A percentile compares a stretch with the other conserved stretches of the same genome.
Evolutionary conservation across 345 rosid genomes (phyloP).

Genomic region (Pelargonium nanum): DNA sequence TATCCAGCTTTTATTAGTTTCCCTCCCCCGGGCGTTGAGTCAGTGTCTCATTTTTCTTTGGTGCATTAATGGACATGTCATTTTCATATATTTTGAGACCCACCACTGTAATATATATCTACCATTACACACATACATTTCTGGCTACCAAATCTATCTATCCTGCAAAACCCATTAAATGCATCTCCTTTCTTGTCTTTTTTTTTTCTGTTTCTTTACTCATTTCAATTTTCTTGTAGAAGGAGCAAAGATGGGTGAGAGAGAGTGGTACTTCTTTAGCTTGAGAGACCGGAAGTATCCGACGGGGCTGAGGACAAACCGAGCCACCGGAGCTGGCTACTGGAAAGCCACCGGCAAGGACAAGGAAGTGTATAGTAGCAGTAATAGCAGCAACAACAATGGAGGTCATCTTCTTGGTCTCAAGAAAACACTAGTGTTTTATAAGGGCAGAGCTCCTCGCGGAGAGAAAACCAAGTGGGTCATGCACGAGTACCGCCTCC

Average conservation of each 20-base stretch:
- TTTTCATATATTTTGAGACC: no score
- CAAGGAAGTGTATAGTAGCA: constrained; percentile 46
- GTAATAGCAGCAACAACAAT: constrained; percentile 30
- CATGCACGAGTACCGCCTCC: constrained; percentile 92
- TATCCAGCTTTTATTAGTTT: no score
- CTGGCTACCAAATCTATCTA: not conserved
- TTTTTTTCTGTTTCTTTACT: not conserved
- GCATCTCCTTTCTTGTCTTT: not conserved
- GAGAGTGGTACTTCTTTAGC: constrained; percentile 85
- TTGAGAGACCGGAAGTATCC: constrained; percentile 87
- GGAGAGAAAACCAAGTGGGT: constrained; percentile 94
- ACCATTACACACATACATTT: no score
- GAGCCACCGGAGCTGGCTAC: constrained; percentile 84
- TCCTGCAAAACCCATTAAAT: not conserved
- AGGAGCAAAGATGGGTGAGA: constrained; percentile 83
- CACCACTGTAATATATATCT: no score
- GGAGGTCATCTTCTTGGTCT: constrained; percentile 57
- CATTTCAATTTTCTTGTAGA: constrained; percentile 16
- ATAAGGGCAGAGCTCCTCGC: constrained; percentile 80
- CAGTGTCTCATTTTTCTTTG: no score
- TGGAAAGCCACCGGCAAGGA: constrained; percentile 97
- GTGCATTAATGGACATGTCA: no score
- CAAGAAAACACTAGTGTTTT: constrained; percentile 84
- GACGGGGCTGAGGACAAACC: constrained; percentile 72
- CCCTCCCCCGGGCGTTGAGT: no score